phyloP scores from a whole-genome alignment of 306 rosid species.

The Ormosia emarginata region DNA sequence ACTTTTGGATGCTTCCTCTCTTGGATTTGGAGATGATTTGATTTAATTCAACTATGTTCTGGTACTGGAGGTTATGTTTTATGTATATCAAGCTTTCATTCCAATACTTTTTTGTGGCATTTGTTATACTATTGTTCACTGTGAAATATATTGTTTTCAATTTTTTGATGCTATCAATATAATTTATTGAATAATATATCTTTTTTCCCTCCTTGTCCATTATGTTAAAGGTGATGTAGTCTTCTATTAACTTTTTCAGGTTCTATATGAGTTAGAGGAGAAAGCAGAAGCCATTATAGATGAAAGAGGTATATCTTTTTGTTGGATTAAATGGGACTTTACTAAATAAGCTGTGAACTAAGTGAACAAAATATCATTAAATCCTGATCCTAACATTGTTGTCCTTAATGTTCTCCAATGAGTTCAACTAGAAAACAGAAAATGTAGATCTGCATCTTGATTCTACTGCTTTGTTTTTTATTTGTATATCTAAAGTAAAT shows the following conservation, averaged over 20 bases:
- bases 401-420: not conserved
- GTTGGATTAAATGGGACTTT: constrained; percentile 15
- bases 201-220: not conserved
- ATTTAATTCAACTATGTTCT: not conserved
- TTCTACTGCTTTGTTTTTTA: not conserved
- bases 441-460: not conserved
- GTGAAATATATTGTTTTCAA: not conserved
- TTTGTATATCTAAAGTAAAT: not conserved
- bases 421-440: not conserved
- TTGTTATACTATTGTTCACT: not conserved
- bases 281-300: constrained; percentile 81
- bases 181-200: not conserved
- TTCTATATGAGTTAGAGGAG: constrained; percentile 83
- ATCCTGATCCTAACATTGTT: not conserved
- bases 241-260: constrained; percentile 45
- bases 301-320: constrained; percentile 70
- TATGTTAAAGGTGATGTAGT: not conserved
- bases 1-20: not conserved
- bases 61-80: not conserved
- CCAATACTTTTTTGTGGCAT: not conserved
- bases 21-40: not conserved
- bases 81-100: not conserved
- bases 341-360: not conserved
- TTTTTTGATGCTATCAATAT: not conserved
- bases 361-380: not conserved